Conservation (phyloP, 2,329 filamentous ascomycete genomes). For the Xylariaceae sp. region DNA sequence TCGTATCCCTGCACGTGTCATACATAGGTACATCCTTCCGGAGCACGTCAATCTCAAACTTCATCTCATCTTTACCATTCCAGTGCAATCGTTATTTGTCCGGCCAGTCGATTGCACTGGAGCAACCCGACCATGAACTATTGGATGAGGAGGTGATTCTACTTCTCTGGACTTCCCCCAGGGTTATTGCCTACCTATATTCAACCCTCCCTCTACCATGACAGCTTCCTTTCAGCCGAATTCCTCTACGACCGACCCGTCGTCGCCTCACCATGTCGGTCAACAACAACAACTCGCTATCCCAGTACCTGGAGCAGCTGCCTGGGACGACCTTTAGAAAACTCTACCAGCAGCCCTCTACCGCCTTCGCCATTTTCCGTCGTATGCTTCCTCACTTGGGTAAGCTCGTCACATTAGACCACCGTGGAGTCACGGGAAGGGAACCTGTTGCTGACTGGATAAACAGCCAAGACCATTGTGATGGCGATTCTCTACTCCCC, state of each 20-base stretch:
- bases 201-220: conserved; percentile 1
- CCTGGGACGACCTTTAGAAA: conserved; percentile 87
- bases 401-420: conserved; percentile 48
- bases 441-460: conserved; percentile 1
- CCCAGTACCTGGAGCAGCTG: conserved; percentile 92
- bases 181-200: background rate
- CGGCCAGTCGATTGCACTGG: background rate
- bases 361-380: conserved; percentile 91
- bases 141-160: background rate
- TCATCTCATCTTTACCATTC: background rate
- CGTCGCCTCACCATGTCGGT: conserved; percentile 33
- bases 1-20: background rate
- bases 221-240: conserved; percentile 13
- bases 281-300: conserved; percentile 51
- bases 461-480: conserved; percentile 85
- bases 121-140: background rate
- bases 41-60: no score
- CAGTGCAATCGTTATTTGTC: background rate
- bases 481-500: conserved; percentile 95
- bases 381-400: conserved; percentile 94
- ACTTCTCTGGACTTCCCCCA: background rate
- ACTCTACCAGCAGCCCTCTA: conserved; percentile 94
- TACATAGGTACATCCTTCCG: background rate
- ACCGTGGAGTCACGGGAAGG: background rate
- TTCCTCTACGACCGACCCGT: conserved; percentile 12